phyloP scores from a whole-genome alignment of 352 stramenopile genomes.

The Phytophthora boehmeriae region DNA sequence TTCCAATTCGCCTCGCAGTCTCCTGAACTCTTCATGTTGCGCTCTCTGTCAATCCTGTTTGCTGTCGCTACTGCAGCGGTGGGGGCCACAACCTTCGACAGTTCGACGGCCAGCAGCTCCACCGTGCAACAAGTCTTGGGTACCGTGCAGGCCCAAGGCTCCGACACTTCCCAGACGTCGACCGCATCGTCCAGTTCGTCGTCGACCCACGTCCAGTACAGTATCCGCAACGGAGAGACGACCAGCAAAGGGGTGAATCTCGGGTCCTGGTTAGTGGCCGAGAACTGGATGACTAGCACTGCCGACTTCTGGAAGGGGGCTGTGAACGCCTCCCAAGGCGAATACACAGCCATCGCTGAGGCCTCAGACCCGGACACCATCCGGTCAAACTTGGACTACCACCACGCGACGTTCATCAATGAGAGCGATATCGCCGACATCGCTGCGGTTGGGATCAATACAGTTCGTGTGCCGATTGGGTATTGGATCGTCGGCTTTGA shows the following conservation, averaged over 20 bases:
- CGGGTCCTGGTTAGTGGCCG: constrained; percentile 76
- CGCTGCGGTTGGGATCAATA: constrained; percentile 69
- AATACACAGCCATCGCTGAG: constrained; percentile 69
- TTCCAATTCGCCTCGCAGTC: constrained; percentile 13
- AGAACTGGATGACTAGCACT: constrained; percentile 78
- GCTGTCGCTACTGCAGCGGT: constrained; percentile 1
- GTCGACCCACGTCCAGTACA: constrained; percentile 53
- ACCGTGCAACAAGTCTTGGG: constrained; percentile 15
- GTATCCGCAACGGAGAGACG: constrained; percentile 58
- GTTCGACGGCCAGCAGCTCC: constrained; percentile 8
- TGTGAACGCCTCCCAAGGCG: constrained; percentile 41
- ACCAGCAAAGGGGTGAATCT: constrained; percentile 74
- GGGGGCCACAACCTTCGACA: constrained; percentile 21
- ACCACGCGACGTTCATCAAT: constrained; percentile 73
- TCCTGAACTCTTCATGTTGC: constrained; percentile 17
- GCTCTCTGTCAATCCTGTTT: constrained; percentile 10
- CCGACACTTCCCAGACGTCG: constrained; percentile 2
- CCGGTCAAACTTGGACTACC: constrained; percentile 48
- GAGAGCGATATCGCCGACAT: constrained; percentile 72
- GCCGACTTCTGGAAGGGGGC: constrained; percentile 62
- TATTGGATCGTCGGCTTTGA: constrained; percentile 84
- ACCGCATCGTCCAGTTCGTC: constrained; percentile 13
- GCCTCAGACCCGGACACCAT: constrained; percentile 41
- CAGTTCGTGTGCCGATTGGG: constrained; percentile 77
- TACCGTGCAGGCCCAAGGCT: constrained; percentile 14